phyloP scores from a whole-genome alignment of 1,284 basidiomycete species.

The Irpex lacteus region DNA sequence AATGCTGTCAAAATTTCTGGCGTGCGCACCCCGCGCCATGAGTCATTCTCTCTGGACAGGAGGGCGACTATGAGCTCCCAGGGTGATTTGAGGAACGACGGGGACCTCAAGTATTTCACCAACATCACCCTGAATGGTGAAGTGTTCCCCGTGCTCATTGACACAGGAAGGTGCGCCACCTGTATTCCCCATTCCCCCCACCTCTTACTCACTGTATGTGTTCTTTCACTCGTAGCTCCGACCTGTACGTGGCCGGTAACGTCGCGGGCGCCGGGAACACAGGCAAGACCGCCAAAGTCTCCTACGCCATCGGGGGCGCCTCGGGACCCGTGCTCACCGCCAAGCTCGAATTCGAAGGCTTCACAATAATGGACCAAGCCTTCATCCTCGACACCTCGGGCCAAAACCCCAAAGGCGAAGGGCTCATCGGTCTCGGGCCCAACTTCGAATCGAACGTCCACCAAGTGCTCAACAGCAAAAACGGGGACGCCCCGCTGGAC shows the following conservation, averaged over 20 bases:
- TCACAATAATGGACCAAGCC: conserved; percentile 54
- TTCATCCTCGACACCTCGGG: conserved; percentile 35
- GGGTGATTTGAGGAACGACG: conserved; percentile 36
- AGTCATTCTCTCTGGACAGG: conserved; percentile 12
- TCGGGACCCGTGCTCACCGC: conserved; percentile 52
- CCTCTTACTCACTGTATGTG: neutral
- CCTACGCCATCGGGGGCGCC: conserved; percentile 50
- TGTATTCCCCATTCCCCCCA: neutral
- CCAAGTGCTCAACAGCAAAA: conserved; percentile 18
- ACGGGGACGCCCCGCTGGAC: conserved; percentile 54
- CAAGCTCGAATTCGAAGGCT: conserved; percentile 50
- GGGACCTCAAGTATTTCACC: conserved; percentile 49
- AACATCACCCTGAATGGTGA: conserved; percentile 50
- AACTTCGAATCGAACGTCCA: conserved; percentile 31
- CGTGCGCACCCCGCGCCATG: conserved; percentile 13
- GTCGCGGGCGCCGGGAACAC: conserved; percentile 42
- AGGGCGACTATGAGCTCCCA: conserved; percentile 21
- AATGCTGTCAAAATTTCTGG: conserved; percentile 22
- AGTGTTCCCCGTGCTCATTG: conserved; percentile 51
- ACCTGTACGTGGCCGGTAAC: conserved; percentile 54
- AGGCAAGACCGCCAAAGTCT: conserved; percentile 39
- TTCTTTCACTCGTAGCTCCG: conserved; percentile 36
- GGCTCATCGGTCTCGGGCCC: conserved; percentile 40
- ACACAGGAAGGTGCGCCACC: conserved; percentile 60
- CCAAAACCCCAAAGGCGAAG: conserved; percentile 24